Conservation (phyloP, 139 green algal genomes). For the Pycnococcus provasolii region DNA sequence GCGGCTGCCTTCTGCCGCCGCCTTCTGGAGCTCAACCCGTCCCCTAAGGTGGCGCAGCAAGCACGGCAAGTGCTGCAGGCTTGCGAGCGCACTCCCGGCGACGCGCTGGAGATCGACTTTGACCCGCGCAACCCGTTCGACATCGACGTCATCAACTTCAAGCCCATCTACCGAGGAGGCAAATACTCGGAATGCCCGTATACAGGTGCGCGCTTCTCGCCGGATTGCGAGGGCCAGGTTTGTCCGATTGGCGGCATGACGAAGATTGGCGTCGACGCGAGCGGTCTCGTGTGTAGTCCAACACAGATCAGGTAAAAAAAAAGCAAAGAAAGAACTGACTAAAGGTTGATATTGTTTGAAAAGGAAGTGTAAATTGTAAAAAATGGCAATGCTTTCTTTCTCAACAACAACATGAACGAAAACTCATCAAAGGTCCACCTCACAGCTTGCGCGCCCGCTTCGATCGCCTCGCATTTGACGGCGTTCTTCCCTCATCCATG, state of each 20-base stretch:
- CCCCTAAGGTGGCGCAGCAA: constrained; percentile 66
- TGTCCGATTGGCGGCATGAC: constrained; percentile 74
- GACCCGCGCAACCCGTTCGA: constrained; percentile 98
- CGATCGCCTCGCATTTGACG: no score
- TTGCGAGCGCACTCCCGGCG: constrained; percentile 79
- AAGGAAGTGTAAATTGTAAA: no score
- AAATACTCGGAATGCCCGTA: constrained; percentile 69
- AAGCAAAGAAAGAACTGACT: no score
- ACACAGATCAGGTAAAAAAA: constrained; percentile 22
- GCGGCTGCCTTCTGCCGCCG: constrained; percentile 79
- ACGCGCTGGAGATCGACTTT: constrained; percentile 83
- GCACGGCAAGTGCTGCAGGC: constrained; percentile 78
- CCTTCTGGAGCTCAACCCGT: constrained; percentile 87
- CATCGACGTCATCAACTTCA: constrained; percentile 82
- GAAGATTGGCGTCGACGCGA: constrained; percentile 69
- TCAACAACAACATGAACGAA: no score
- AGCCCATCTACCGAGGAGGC: constrained; percentile 83
- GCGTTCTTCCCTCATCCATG: no score
- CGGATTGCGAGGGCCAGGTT: constrained; percentile 67
- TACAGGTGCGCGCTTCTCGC: constrained; percentile 75
- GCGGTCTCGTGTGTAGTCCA: constrained; percentile 47
- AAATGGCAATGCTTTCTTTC: no score
- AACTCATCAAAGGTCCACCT: no score
- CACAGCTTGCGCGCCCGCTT: no score
- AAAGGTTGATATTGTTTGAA: no score